Percentiles rank a stretch among this genome's conserved stretches.
phyloP scores from a whole-genome alignment of 2,329 filamentous ascomycete genomes.

The Neurospora sp. region DNA sequence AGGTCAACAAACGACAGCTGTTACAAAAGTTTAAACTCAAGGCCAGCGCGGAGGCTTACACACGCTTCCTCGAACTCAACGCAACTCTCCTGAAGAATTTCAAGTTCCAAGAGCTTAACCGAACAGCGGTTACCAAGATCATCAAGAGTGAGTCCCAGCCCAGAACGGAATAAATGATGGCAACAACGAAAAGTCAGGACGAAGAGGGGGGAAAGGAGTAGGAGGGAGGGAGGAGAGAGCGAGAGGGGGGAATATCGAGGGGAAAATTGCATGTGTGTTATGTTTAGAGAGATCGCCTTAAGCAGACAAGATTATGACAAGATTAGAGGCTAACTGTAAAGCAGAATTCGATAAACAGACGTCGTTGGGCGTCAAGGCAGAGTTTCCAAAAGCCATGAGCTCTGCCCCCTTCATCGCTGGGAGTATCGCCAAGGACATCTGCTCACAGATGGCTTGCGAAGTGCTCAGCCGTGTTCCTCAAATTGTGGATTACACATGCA shows the following conservation, averaged over 20 bases:
- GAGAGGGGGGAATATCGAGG: not conserved
- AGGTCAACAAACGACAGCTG: constrained; percentile 51
- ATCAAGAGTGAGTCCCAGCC: constrained; percentile 56
- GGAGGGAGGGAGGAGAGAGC: not conserved
- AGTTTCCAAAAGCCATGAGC: constrained; percentile 50
- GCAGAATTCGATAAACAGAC: constrained; percentile 81
- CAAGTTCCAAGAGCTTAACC: constrained; percentile 78
- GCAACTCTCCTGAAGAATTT: constrained; percentile 66
- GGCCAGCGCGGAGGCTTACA: constrained; percentile 54
- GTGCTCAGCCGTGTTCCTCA: constrained; percentile 68
- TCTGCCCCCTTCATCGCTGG: constrained; percentile 53
- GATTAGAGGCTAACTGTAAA: not conserved
- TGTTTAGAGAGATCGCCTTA: not conserved
- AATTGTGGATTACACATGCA: constrained; percentile 59
- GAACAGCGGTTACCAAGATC: constrained; percentile 69
- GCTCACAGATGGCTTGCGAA: constrained; percentile 62
- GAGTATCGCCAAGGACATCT: constrained; percentile 65
- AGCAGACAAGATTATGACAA: not conserved
- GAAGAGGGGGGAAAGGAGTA: not conserved
- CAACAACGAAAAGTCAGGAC: not conserved
- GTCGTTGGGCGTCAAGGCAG: constrained; percentile 55
- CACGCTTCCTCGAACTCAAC: constrained; percentile 65
- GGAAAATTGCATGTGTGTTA: not conserved
- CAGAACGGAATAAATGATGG: not conserved
- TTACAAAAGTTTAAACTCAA: constrained; percentile 54